Conservation (phyloP, 2,329 filamentous ascomycete species). For the Colletotrichum salicis region DNA sequence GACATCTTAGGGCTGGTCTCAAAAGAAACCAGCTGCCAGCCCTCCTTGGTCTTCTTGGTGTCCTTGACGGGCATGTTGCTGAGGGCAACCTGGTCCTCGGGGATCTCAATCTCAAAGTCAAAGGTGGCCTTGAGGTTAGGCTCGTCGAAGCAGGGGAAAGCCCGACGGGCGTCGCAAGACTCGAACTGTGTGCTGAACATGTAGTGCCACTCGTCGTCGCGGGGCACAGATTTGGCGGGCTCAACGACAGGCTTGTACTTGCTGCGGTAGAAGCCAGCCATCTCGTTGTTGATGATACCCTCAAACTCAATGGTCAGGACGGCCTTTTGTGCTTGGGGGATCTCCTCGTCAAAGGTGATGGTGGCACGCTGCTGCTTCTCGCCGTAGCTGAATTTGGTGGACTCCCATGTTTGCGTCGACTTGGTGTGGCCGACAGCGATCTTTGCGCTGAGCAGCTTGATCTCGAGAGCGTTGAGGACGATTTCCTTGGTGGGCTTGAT, state of each 20-base stretch:
- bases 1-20: constrained; percentile 91
- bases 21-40: constrained; percentile 80
- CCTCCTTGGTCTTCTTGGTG: constrained; percentile 66
- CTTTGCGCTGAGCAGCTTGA: constrained; percentile 77
- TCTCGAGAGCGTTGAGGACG: constrained; percentile 84
- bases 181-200: constrained; percentile 99
- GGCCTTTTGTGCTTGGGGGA: constrained; percentile 75
- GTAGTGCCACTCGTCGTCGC: constrained; percentile 72
- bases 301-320: constrained; percentile 77
- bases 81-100: constrained; percentile 85
- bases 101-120: constrained; percentile 91
- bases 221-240: constrained; percentile 80
- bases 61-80: constrained; percentile 95
- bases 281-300: constrained; percentile 86
- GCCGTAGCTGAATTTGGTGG: constrained; percentile 81
- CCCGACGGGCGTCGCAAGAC: constrained; percentile 91
- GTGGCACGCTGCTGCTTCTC: constrained; percentile 85
- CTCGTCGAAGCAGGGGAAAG: constrained; percentile 98
- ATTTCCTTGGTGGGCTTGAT: constrained; percentile 78
- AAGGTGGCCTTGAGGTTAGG: constrained; percentile 97
- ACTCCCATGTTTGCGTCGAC: constrained; percentile 65
- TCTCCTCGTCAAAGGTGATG: constrained; percentile 77
- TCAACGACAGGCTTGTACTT: constrained; percentile 87
- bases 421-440: constrained; percentile 68
- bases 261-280: constrained; percentile 93